phyloP scores from a whole-genome alignment of 495 filamentous ascomycete genomes.

The Daldinia concentrica region DNA sequence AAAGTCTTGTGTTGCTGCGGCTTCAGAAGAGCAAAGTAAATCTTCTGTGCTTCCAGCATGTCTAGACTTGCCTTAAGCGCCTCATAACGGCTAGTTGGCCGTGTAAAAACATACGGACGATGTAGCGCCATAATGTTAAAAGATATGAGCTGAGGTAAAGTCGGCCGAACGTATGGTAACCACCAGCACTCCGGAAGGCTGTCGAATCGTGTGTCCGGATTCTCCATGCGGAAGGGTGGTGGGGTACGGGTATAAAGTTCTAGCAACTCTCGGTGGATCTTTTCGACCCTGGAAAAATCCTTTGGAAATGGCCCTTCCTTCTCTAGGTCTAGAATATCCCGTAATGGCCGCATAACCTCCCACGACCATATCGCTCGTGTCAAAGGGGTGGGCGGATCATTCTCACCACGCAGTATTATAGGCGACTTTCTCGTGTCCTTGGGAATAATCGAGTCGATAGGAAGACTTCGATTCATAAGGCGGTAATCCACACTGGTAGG shows the following conservation, averaged over 20 bases:
- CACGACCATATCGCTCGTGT: constrained; percentile 52
- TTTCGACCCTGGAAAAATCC: constrained; percentile 63
- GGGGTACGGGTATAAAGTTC: constrained; percentile 59
- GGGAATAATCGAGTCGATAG: constrained; percentile 51
- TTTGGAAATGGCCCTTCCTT: constrained; percentile 61
- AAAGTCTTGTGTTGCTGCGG: constrained; percentile 65
- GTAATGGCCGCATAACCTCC: constrained; percentile 47
- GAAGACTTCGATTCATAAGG: constrained; percentile 51
- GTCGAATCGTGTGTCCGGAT: constrained; percentile 66
- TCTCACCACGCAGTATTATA: constrained; percentile 46
- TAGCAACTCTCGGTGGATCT: constrained; percentile 60
- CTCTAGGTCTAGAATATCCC: constrained; percentile 57
- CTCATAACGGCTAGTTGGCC: constrained; percentile 58
- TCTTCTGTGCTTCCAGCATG: constrained; percentile 64
- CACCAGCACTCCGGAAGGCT: constrained; percentile 59
- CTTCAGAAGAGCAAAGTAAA: constrained; percentile 58
- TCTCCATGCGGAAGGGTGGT: constrained; percentile 60
- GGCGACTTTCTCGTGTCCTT: constrained; percentile 48
- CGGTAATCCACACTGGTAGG: constrained; percentile 63
- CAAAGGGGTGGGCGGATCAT: constrained; percentile 56
- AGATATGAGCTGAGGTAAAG: constrained; percentile 56
- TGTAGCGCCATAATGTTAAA: constrained; percentile 70
- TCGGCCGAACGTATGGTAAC: constrained; percentile 58
- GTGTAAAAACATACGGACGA: constrained; percentile 69
- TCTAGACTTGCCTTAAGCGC: constrained; percentile 64